A percentile compares a stretch with the other conserved stretches of the same genome.
phyloP scores from a whole-genome alignment of 148 eudicot species.

The Silene latifolia region DNA sequence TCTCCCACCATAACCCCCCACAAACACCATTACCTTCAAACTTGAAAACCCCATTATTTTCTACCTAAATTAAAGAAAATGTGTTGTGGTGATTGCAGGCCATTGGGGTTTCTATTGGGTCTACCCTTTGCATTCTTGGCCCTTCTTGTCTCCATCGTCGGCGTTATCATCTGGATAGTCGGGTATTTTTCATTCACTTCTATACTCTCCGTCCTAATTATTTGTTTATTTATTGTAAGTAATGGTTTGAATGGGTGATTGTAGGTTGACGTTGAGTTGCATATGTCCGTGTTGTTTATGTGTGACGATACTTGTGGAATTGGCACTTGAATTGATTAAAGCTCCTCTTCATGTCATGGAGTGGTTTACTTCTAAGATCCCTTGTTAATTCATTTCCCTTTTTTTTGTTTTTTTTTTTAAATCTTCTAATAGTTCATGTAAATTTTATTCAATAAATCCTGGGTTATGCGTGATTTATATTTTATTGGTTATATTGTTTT shows the following conservation, averaged over 20 bases:
- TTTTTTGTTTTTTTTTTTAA: too few relatives aligned
- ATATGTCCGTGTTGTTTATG: constrained; percentile 69
- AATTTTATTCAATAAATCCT: constrained; percentile 2
- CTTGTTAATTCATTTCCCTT: constrained; percentile 32
- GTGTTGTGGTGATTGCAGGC: constrained; percentile 51
- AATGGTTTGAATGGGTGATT: too few relatives aligned
- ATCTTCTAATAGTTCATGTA: not conserved
- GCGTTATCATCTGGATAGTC: constrained; percentile 50
- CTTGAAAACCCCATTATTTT: not conserved
- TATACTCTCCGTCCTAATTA: too few relatives aligned
- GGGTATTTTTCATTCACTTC: constrained; percentile 29
- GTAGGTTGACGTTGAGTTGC: constrained; percentile 50
- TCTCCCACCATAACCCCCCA: not conserved
- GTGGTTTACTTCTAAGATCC: constrained; percentile 58
- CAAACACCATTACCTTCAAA: not conserved
- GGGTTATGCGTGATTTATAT: not conserved
- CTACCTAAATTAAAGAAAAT: not conserved
- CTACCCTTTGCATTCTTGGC: constrained; percentile 54
- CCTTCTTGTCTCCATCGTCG: constrained; percentile 47
- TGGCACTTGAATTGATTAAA: constrained; percentile 56
- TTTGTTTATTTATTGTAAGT: too few relatives aligned
- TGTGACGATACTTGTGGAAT: constrained; percentile 57
- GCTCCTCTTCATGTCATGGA: constrained; percentile 66
- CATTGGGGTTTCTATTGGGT: constrained; percentile 47
- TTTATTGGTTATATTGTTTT: not conserved